These are phyloP conservation scores for Leccinum aurantiacum DNA, from an alignment of 768 basidiomycete genomes.

Conservation along the genomic window DNA sequence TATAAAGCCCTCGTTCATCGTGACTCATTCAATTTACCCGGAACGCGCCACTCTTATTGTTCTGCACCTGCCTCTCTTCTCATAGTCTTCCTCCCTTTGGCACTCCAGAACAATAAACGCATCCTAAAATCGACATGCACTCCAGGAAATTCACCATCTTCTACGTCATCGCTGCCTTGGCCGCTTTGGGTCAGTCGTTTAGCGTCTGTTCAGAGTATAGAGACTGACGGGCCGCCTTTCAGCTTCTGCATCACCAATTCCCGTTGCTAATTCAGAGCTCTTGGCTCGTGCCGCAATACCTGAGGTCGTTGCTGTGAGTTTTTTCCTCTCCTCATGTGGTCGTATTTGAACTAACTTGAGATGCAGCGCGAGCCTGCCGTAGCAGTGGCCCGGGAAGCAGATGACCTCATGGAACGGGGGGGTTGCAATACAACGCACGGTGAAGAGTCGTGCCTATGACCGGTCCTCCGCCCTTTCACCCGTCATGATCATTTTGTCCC, in stretches of 20 bases:
- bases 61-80: conserved; percentile 15
- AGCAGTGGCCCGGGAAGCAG: conserved; percentile 15
- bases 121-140: conserved; percentile 30
- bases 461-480: background rate
- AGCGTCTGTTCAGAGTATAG: background rate
- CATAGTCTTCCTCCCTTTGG: background rate
- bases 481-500: too few species aligned
- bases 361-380: conserved; percentile 14
- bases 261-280: conserved; percentile 14
- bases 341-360: background rate
- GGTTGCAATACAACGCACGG: background rate
- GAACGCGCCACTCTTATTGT: conserved; percentile 33
- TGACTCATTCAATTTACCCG: conserved; percentile 20
- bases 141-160: conserved; percentile 27
- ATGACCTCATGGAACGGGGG: conserved; percentile 18
- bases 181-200: conserved; percentile 24
- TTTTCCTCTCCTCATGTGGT: too few species aligned
- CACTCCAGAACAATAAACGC: conserved; percentile 29
- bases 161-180: conserved; percentile 31
- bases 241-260: conserved; percentile 32
- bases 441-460: background rate
- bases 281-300: background rate
- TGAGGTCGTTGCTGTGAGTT: conserved; percentile 22
- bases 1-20: conserved; percentile 26
- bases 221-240: background rate